Conservation (phyloP, 1,139 yeast genomes). For the Groenewaldozyma sp. region DNA sequence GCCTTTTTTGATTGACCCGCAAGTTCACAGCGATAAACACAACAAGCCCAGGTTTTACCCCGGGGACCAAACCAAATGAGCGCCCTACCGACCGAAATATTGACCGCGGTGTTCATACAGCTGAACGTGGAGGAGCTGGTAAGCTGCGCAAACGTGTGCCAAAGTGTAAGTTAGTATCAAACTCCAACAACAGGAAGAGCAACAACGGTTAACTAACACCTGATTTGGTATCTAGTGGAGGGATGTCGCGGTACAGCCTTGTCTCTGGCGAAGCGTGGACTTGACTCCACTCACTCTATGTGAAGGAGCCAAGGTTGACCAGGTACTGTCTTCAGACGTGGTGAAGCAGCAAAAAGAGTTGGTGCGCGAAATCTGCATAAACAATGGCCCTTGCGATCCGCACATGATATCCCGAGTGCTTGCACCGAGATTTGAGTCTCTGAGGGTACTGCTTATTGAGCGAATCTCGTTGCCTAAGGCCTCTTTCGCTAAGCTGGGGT, state of each 20-base stretch:
- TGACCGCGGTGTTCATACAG: slow-evolving; percentile 11
- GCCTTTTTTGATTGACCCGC: too few relatives aligned
- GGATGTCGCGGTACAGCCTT: slow-evolving; percentile 8
- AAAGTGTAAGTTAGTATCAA: slow-evolving; percentile 3
- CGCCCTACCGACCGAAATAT: slow-evolving; percentile 11
- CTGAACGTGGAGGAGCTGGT: slow-evolving; percentile 11
- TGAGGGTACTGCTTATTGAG: not conserved
- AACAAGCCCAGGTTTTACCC: too few relatives aligned
- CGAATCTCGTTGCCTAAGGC: not conserved
- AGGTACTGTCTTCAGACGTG: not conserved
- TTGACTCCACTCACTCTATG: not conserved
- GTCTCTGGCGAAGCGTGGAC: slow-evolving; percentile 11
- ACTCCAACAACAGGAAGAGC: not conserved
- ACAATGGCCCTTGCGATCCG: not conserved
- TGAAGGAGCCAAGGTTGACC: not conserved
- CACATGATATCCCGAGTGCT: not conserved
- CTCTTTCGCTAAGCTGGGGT: not conserved
- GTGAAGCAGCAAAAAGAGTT: not conserved
- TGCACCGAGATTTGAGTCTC: not conserved
- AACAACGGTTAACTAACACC: not conserved
- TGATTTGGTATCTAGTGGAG: slow-evolving; percentile 9
- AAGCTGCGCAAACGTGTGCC: slow-evolving; percentile 4
- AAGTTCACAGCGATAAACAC: too few relatives aligned
- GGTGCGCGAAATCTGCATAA: not conserved
- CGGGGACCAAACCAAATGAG: too few relatives aligned